Base-by-base conservation (phyloP, 352 stramenopile species). In the Pythium monospermum region DNA sequence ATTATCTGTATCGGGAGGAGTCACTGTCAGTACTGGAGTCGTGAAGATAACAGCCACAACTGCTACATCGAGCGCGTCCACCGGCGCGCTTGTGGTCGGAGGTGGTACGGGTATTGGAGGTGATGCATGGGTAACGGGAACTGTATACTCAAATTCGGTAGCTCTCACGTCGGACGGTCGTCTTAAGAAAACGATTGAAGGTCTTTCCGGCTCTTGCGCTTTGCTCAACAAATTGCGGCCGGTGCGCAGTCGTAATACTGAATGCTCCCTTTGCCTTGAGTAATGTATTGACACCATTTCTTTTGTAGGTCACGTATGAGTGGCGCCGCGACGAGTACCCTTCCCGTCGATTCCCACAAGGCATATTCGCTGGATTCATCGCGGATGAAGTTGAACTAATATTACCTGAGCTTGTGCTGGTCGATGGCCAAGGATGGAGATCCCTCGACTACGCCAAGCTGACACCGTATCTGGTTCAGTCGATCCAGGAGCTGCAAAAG, bases 381-480 rank as follows among this genome's bases (percentile, higher is more conserved):
- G 76, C 76, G 16, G 71, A 91, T 39, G 75, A 91, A 48, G 67
- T 91, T 19, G 39, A 81, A 32, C 16, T 73, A 12, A 43, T 86
- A 36, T 53, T 91, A 4, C 80, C 77, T 1, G 53, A 75, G 31
- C 63, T 86, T 23, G 73, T 91, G 23, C 39, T 59, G 7, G 57
- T 75, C 21, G 73, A 84, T 48, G 58, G 54, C 43, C 48, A 65
- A 10, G 76, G 74, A 30, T 83, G 64, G 53, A 74, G 81, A 41
- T 73, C 68, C 1, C 31, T 89, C 18, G 64, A 86, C 43, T 89
- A 91, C 60, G 35, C 66, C 3, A 73, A 65, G 12, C 57, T 91
- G 25, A 60, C 72, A 6, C 76, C 76, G n/a, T 53, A 86, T 23
- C 45, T 89, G 30, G 67, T 87, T 23, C 64, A 73, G 23, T 52